Evolutionary conservation across 805 yeast genomes (phyloP), one percentile per base, ranked within the genome.

Genomic region (Dipodascopsis uninucleata): DNA sequence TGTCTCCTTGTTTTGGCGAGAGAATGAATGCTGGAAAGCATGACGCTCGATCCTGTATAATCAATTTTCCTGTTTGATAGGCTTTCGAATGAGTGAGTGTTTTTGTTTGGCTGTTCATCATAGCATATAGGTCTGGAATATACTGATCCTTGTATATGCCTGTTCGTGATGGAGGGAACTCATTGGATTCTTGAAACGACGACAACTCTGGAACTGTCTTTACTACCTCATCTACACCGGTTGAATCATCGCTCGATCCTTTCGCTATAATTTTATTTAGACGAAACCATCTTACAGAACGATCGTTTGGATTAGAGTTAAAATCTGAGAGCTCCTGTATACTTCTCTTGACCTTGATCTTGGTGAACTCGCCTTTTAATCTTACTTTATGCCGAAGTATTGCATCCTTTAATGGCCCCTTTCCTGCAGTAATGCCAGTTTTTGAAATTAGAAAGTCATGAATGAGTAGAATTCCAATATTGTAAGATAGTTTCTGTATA

Each of bases 21-120:
- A 93, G 66, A 22, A 93, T 88, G 49, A 78, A 79, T 0, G 94
- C 96, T 0, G 99, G 99, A 61, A 93, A 88, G 63, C 98, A 93
- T 1, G 97, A 88, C 0, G 97, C 96, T 40, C 98, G 71, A 61
- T 93, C 98, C 66, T 93, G 99, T 49, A 93, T 85, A 43, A 93
- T 89, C 12, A 90, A 69, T 41, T 81, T 73, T 0, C 98, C 98
- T 9, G 70, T 67, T 41, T 76, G 69, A 63, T 93, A 93, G 1
- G 83, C 76, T 22, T 75, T 75, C n/a, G 82, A 74, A 1, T 76
- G 64, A 18, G 88, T 80, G 16, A 93, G 65, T 48, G 77, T 76
- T 43, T 82, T 26, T 10, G 47, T 41, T 39, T 44, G 90, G 31
- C 73, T 69, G 7, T 96, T 94, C 53, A 82, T 82, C 4, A 90